Base-by-base conservation (phyloP, 73 alveolate species). In the Symbiodinium natans region DNA sequence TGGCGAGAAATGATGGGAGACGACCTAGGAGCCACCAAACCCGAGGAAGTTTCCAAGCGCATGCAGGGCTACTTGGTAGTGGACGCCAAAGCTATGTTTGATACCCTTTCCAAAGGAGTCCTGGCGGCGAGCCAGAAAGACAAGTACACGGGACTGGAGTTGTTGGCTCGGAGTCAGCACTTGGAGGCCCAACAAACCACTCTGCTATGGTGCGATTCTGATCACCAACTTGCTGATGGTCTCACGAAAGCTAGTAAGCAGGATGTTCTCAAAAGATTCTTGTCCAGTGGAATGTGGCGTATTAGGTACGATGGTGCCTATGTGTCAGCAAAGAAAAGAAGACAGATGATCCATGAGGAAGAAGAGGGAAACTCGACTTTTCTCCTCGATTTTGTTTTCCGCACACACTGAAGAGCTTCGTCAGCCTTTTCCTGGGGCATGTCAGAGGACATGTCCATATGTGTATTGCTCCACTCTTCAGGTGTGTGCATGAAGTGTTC, bases 1-100 rank as follows among this genome's bases (percentile, higher is more conserved):
- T 87, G 94, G 94, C 34, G 85, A 6, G 94, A 87, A 71, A 39
- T 87, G 29, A 11, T 10, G 36, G 85, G 85, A 36, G n/a, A 6
- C 1, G 34, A 0, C 15, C 17, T 54, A 0, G 41, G 41, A 10
- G 31, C 21, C 0, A 1, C 1, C 19, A 0, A 38, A 1, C 33
- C 83, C 0, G 41, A 4, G 13, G 33, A 15, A 6, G n/a, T 34
- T 7, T 3, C 40, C 19, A 19, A 27, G 31, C 25, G 5, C 84
- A 1, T 19, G 0, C 52, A 6, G 10, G 94, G 84, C 3, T 48
- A 6, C 11, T 10, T 86, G 43, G 56, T 86, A 0, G 40, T 77
- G 0, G 94, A 86, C 21, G 94, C 94, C 33, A 86, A n/a, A 31
- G 73, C 94, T 1, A 19, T 86, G 19, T 86, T 0, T 5, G 94